Conservation (phyloP, 2,329 filamentous ascomycete genomes). For the Phialophora tarda region DNA sequence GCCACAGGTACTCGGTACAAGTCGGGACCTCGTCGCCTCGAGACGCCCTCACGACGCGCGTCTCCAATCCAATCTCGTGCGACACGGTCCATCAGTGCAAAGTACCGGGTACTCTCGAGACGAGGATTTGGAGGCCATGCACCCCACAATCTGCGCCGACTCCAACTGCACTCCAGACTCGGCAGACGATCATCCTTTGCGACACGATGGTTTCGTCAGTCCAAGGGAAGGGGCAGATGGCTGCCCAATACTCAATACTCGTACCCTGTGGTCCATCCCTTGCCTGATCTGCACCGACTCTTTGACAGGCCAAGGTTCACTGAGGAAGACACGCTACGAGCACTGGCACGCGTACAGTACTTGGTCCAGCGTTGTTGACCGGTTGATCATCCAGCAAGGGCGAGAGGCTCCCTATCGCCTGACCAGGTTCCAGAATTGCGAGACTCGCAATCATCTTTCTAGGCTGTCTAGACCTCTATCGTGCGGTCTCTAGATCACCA, state of each 20-base stretch:
- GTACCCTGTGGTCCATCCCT: too few species aligned
- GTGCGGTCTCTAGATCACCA: neutral
- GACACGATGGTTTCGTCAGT: too few species aligned
- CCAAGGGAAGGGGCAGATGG: neutral
- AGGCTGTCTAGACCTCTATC: neutral
- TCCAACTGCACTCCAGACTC: slow-evolving; percentile 3
- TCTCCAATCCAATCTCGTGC: neutral
- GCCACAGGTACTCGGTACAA: too few species aligned
- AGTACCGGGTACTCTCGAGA: neutral
- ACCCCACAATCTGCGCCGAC: neutral
- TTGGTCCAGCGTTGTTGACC: too few species aligned
- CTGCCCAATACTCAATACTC: neutral
- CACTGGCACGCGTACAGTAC: too few species aligned
- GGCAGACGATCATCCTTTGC: neutral
- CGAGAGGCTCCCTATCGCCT: neutral
- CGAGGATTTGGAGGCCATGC: neutral
- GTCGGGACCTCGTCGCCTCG: neutral
- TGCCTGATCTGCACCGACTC: too few species aligned
- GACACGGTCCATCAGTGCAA: neutral
- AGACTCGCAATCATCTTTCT: neutral
- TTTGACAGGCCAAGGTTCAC: neutral
- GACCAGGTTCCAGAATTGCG: neutral
- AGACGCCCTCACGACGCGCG: neutral
- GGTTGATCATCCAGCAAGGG: neutral
- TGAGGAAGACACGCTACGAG: neutral